A percentile compares a stretch with the other conserved stretches of the same genome.
phyloP scores from a whole-genome alignment of 768 basidiomycete species.

The Russula olivacea region DNA sequence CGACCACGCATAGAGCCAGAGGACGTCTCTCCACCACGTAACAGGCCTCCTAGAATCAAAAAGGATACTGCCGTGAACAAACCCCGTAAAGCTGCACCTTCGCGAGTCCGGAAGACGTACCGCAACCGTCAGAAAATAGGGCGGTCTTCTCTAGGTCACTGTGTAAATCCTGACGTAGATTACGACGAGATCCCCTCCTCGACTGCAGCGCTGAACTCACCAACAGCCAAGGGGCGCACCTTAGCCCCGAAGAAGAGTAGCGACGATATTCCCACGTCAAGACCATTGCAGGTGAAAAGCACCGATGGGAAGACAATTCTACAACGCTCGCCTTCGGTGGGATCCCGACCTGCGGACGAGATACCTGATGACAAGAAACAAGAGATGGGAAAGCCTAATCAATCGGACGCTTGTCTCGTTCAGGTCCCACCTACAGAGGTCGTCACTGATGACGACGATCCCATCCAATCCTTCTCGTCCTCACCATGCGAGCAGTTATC shows the following conservation, averaged over 20 bases:
- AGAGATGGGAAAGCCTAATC: neutral
- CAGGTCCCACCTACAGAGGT: neutral
- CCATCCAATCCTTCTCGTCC: slow-evolving; percentile 20
- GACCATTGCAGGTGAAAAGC: slow-evolving; percentile 3
- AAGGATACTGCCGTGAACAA: neutral
- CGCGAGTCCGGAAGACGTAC: slow-evolving; percentile 20
- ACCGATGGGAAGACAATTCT: neutral
- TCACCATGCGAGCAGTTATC: neutral
- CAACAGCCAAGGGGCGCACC: slow-evolving; percentile 1
- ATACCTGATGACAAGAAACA: neutral
- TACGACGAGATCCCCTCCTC: slow-evolving; percentile 23
- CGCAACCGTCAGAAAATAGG: slow-evolving; percentile 12
- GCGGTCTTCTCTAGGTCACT: slow-evolving; percentile 3
- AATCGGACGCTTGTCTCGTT: neutral
- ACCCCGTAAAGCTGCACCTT: neutral
- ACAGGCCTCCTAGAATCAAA: slow-evolving; percentile 1
- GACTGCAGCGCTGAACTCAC: neutral
- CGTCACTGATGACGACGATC: slow-evolving; percentile 13
- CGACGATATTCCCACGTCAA: neutral
- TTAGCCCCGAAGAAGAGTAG: neutral
- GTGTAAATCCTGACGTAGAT: slow-evolving; percentile 11
- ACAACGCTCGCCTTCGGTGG: neutral
- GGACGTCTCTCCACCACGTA: neutral
- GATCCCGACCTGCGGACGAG: neutral
- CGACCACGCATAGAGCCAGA: slow-evolving; percentile 6